Evolutionary conservation across 352 stramenopile species (phyloP).

Genomic region (Phytophthora litchii): DNA sequence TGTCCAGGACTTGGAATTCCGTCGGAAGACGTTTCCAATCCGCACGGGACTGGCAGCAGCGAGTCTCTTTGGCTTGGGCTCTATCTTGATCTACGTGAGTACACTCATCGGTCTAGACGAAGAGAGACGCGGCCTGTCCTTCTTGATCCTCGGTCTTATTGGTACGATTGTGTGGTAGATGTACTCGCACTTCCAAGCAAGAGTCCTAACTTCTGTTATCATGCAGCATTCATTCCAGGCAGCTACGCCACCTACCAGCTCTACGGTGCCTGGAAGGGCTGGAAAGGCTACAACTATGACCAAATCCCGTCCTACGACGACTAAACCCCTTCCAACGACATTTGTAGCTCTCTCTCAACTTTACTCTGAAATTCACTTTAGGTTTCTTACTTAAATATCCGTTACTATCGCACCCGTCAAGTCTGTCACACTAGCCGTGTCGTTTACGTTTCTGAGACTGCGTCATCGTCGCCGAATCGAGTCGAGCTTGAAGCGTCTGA

Average conservation of each 20-base stretch:
- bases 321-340: conserved; percentile 28
- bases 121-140: conserved; percentile 73
- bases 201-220: no score
- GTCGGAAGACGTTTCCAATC: conserved; percentile 67
- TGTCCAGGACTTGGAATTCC: conserved; percentile 39
- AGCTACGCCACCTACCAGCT: conserved; percentile 82
- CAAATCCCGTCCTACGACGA: conserved; percentile 88
- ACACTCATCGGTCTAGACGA: conserved; percentile 78
- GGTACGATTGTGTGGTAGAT: conserved; percentile 51
- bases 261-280: conserved; percentile 83
- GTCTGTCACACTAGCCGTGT: conserved; percentile 7
- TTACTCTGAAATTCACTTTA: background rate
- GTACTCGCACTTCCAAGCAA: no score
- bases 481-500: no score
- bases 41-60: conserved; percentile 75
- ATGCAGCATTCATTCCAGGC: conserved; percentile 81
- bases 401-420: conserved; percentile 9
- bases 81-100: conserved; percentile 77
- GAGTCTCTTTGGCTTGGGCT: conserved; percentile 75
- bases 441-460: conserved; percentile 19
- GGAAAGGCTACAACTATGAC: conserved; percentile 86
- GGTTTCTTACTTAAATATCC: background rate
- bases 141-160: conserved; percentile 81
- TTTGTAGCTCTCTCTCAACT: background rate
- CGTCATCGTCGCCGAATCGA: conserved; percentile 33